A percentile compares a stretch with the other conserved stretches of the same genome.
These are phyloP conservation scores for Toxoplasma gondii DNA, from an alignment of 169 alveolate genomes.

Conservation along the genomic window DNA sequence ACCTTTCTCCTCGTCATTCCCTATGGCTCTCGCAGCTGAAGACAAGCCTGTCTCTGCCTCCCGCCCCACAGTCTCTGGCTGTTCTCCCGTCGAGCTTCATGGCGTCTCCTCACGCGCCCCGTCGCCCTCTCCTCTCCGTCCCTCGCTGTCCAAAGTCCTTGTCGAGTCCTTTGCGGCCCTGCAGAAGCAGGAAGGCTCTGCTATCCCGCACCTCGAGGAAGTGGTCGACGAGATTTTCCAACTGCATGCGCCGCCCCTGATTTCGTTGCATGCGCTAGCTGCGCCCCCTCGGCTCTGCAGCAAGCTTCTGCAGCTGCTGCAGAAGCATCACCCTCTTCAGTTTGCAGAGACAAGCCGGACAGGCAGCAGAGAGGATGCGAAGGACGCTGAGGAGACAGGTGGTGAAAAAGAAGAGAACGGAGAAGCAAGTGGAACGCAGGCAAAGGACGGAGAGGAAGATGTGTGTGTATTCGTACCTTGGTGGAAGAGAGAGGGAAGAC, in stretches of 20 bases:
- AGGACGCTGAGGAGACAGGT: not conserved
- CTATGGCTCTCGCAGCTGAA: not conserved
- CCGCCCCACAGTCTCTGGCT: not conserved
- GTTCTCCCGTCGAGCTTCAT: not conserved
- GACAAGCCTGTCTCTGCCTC: not conserved
- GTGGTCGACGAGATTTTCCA: constrained; percentile 25
- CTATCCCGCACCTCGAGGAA: not conserved
- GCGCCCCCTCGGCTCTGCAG: constrained; percentile 16
- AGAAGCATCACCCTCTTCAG: constrained; percentile 2
- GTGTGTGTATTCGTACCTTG: constrained; percentile 2
- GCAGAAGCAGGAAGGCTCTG: not conserved
- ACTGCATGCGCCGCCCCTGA: not conserved
- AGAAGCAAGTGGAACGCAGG: not conserved
- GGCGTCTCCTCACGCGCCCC: not conserved
- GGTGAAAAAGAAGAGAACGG: not conserved
- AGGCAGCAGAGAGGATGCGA: not conserved
- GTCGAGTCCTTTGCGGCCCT: not conserved
- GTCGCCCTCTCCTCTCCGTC: not conserved
- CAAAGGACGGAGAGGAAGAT: not conserved
- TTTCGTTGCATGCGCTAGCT: constrained; percentile 1
- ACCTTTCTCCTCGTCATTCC: not conserved
- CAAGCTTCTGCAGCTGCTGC: constrained; percentile 4
- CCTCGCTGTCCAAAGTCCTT: not conserved
- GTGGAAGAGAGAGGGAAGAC: constrained; percentile 12
- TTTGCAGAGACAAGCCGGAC: not conserved